Base-by-base conservation (phyloP, 2,329 filamentous ascomycete species). In the Monilinia fructicola region DNA sequence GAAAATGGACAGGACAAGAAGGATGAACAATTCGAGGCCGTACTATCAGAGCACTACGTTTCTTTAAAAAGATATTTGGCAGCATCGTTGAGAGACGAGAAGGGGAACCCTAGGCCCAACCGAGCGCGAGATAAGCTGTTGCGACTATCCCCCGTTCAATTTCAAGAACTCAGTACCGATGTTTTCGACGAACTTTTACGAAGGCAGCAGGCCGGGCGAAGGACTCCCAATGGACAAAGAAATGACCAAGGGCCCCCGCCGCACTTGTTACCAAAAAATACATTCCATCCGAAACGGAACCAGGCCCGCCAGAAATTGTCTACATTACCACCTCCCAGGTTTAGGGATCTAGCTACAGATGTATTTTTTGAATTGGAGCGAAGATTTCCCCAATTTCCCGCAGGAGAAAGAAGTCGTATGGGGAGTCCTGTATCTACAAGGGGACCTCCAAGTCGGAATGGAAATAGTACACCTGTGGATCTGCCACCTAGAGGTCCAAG, bases 101-200 rank as follows among this genome's bases (percentile, higher is more conserved):
- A 89, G 75, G 84, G 85, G 56, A 89, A 89, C 69, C 85, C 87
- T 60, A 89, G 89, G 62, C 89, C 92, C 38, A 97, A 96, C 79
- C 90, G 93, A 79, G 95, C 95, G 66, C 89, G 93, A 75, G 95
- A 98, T 79, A 99, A 99, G 83, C 84, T 98, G 67, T 84, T 97
- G 68, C 88, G 94, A 67, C 84, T 99, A 62, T 97, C 93, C 0
- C 83, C 90, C 1, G 92, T 96, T 38, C 95, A 99, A 78, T 98
- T 99, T 78, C 92, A 96, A 78, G 95, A 99, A 80, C 85, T 99
- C 69, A 97, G 93, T 79, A 98, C 94, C 67, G 95, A 99, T 79
- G 94, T 99, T 52, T 98, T 91, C 79, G 95, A 99, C 78, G 95
- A 99, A 80, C 83, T 98, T 71, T 84, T 96, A 72, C 89, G 95